Evolutionary conservation across 2,329 filamentous ascomycete species (phyloP).

Genomic region (Aspergillus phoenicis): DNA sequence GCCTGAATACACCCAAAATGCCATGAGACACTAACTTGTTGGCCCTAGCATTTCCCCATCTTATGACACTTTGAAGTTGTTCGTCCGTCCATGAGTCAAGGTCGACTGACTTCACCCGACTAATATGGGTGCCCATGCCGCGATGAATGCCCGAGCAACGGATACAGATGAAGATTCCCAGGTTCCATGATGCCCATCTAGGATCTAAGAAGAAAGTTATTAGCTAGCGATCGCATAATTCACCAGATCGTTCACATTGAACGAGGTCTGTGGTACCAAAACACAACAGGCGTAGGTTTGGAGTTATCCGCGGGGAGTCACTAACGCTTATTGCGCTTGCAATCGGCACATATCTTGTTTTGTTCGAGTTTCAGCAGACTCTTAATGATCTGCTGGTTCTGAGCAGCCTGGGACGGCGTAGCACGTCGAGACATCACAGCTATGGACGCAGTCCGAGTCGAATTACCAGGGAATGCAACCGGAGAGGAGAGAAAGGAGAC

Average conservation of each 20-base stretch:
- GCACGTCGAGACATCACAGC: conserved; percentile 52
- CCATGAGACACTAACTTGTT: conserved; percentile 69
- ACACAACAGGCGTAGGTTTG: background rate
- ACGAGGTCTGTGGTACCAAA: background rate
- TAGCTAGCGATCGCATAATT: conserved; percentile 2
- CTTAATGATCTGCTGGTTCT: conserved; percentile 94
- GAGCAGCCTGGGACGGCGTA: conserved; percentile 81
- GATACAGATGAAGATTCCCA: conserved; percentile 97
- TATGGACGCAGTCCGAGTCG: conserved; percentile 11
- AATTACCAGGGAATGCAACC: conserved; percentile 17
- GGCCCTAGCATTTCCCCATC: conserved; percentile 93
- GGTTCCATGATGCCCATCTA: conserved; percentile 98
- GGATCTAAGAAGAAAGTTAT: conserved; percentile 64
- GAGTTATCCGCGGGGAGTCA: conserved; percentile 24
- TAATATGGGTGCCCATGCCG: conserved; percentile 98
- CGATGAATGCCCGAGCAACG: conserved; percentile 97
- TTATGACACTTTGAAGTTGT: conserved; percentile 88
- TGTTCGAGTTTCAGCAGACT: conserved; percentile 88
- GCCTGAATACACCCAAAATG: conserved; percentile 8
- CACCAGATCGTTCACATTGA: background rate
- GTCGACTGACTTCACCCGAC: conserved; percentile 95
- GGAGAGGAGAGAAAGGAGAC: conserved; percentile 12
- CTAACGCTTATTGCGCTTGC: conserved; percentile 97
- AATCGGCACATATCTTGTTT: conserved; percentile 97
- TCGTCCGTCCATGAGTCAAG: conserved; percentile 98